These are phyloP conservation scores for Casuarina cunninghamiana DNA, from an alignment of 306 rosid species.

Conservation along the genomic window DNA sequence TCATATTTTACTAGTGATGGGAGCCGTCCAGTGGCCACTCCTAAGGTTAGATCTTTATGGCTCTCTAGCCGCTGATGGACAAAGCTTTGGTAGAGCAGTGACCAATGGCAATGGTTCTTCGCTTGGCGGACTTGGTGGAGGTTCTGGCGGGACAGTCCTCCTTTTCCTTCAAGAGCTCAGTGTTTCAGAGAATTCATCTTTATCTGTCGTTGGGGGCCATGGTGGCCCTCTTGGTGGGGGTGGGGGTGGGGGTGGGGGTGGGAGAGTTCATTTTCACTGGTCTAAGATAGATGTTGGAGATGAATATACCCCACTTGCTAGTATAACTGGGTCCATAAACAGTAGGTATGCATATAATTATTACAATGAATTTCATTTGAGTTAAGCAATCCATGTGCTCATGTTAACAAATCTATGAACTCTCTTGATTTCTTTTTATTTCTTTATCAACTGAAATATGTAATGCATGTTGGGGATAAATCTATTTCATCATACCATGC, in stretches of 20 bases:
- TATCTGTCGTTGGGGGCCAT: slow-evolving; percentile 80
- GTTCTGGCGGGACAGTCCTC: slow-evolving; percentile 95
- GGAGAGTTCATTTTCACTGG: slow-evolving; percentile 99
- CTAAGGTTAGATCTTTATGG: slow-evolving; percentile 73
- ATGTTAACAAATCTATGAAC: not conserved
- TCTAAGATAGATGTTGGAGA: slow-evolving; percentile 72
- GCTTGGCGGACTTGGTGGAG: slow-evolving; percentile 95
- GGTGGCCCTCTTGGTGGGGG: slow-evolving; percentile 92
- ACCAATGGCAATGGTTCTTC: slow-evolving; percentile 55
- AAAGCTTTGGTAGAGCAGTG: slow-evolving; percentile 64
- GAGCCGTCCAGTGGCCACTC: slow-evolving; percentile 97
- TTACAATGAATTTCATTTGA: slow-evolving; percentile 4
- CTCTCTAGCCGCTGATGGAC: slow-evolving; percentile 82
- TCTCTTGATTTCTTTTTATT: not conserved
- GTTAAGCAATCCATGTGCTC: slow-evolving; percentile 19
- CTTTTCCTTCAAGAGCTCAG: slow-evolving; percentile 92
- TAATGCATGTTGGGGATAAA: not conserved
- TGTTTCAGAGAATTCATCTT: slow-evolving; percentile 68
- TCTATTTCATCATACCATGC: not conserved
- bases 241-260: slow-evolving; percentile 99
- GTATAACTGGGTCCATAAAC: slow-evolving; percentile 68
- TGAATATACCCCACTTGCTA: slow-evolving; percentile 87
- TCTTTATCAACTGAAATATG: not conserved
- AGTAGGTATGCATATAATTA: slow-evolving; percentile 51
- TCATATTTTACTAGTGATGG: slow-evolving; percentile 65